A percentile compares a stretch with the other conserved stretches of the same genome.
phyloP scores from a whole-genome alignment of 306 rosid genomes.

The Rosa chinensis region DNA sequence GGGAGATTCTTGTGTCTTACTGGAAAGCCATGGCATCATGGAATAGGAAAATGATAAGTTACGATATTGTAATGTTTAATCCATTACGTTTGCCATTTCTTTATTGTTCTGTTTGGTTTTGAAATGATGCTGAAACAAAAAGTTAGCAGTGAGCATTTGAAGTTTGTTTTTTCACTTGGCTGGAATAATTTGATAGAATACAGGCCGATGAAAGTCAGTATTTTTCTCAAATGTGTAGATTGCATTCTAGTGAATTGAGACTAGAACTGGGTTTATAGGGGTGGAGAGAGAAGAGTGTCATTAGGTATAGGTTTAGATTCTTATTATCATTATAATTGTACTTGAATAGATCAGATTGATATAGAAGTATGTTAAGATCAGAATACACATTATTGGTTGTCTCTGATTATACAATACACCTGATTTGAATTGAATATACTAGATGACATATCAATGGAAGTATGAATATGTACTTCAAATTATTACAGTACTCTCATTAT shows the following conservation, averaged over 20 bases:
- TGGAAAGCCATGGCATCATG: too few relatives aligned
- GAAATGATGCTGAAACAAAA: not conserved
- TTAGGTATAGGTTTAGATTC: not conserved
- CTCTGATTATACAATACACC: too few relatives aligned
- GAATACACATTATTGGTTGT: too few relatives aligned
- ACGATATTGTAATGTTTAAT: not conserved
- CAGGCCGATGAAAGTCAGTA: too few relatives aligned
- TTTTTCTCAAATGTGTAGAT: not conserved
- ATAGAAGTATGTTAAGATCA: not conserved
- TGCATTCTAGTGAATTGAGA: not conserved
- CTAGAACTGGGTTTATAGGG: too few relatives aligned
- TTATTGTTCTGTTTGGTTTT: not conserved
- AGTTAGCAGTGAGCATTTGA: not conserved
- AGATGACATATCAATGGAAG: too few relatives aligned
- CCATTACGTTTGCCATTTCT: not conserved
- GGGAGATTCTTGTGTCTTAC: too few relatives aligned
- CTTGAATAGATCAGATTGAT: not conserved
- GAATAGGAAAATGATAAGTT: too few relatives aligned
- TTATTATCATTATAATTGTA: not conserved
- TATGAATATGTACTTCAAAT: not conserved
- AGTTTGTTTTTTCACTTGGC: too few relatives aligned
- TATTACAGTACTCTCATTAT: not conserved
- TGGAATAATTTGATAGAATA: too few relatives aligned
- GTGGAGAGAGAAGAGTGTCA: not conserved
- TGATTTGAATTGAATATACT: too few relatives aligned